Evolutionary conservation across 1,284 basidiomycete genomes (phyloP).

Genomic region (Ustilago loliicola): DNA sequence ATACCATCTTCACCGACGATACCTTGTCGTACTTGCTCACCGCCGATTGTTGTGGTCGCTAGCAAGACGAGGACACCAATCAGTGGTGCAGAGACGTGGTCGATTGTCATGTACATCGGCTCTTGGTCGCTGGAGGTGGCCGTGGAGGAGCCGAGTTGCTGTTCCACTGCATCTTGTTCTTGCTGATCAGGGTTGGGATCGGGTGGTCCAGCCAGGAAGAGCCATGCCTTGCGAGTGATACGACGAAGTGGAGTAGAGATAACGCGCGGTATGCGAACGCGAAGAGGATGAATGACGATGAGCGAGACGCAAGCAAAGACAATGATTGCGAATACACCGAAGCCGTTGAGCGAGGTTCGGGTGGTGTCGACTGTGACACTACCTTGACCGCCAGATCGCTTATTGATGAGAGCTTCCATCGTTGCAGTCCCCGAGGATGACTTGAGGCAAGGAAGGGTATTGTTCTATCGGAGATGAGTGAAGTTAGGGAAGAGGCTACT

Average conservation of each 20-base stretch:
- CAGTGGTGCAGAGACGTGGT: constrained; percentile 75
- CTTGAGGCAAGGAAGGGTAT: not conserved
- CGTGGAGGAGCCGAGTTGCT: constrained; percentile 6
- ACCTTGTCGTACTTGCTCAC: constrained; percentile 78
- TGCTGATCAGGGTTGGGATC: constrained; percentile 15
- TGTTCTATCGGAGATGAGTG: not conserved
- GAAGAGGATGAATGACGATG: constrained; percentile 63
- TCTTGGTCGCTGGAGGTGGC: not conserved
- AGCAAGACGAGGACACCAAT: constrained; percentile 83
- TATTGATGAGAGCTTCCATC: constrained; percentile 23
- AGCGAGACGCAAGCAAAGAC: constrained; percentile 66
- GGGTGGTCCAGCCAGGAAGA: constrained; percentile 30
- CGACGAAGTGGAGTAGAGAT: constrained; percentile 27
- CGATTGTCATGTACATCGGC: constrained; percentile 42
- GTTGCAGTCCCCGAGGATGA: not conserved
- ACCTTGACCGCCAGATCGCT: constrained; percentile 14
- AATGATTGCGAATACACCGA: constrained; percentile 67
- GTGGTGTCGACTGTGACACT: constrained; percentile 34
- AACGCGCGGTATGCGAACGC: constrained; percentile 51
- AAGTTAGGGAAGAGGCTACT: not conserved
- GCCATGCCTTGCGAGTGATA: constrained; percentile 17
- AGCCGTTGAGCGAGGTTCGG: constrained; percentile 62
- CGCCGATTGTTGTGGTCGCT: constrained; percentile 80
- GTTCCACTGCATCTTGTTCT: constrained; percentile 34
- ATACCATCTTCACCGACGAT: constrained; percentile 80